Conservation (phyloP, 805 yeast species). For the Spathaspora passalidarum region DNA sequence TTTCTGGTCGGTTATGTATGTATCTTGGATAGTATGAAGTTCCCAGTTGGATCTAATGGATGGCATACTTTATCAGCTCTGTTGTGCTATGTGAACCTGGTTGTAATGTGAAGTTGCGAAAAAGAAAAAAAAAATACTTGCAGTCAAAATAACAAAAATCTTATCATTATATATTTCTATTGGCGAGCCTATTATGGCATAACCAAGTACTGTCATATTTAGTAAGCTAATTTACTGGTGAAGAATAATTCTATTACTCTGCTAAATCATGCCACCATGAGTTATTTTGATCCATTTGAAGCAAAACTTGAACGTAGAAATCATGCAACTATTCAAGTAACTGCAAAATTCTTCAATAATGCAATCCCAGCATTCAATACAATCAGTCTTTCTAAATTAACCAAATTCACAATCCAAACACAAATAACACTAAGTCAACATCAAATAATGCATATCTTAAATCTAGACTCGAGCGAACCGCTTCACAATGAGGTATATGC, state of each 20-base stretch:
- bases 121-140: background rate
- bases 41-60: background rate
- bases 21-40: background rate
- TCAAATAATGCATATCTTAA: slow-evolving; percentile 1
- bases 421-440: slow-evolving; percentile 4
- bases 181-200: no score
- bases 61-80: background rate
- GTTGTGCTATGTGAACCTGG: background rate
- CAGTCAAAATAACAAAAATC: background rate
- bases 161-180: no score
- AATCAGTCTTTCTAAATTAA: background rate
- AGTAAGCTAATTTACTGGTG: no score
- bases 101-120: background rate
- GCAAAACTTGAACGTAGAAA: background rate
- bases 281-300: background rate
- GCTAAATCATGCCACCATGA: background rate
- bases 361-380: background rate
- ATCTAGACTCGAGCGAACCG: slow-evolving; percentile 3
- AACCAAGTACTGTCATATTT: no score
- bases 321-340: background rate
- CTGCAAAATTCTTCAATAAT: background rate
- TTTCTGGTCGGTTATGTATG: background rate
- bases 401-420: background rate
- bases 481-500: slow-evolving; percentile 4
- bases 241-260: no score